Percentiles rank a stretch among this genome's conserved stretches.
phyloP scores from a whole-genome alignment of 768 basidiomycete genomes.

The Suillus occidentalis region DNA sequence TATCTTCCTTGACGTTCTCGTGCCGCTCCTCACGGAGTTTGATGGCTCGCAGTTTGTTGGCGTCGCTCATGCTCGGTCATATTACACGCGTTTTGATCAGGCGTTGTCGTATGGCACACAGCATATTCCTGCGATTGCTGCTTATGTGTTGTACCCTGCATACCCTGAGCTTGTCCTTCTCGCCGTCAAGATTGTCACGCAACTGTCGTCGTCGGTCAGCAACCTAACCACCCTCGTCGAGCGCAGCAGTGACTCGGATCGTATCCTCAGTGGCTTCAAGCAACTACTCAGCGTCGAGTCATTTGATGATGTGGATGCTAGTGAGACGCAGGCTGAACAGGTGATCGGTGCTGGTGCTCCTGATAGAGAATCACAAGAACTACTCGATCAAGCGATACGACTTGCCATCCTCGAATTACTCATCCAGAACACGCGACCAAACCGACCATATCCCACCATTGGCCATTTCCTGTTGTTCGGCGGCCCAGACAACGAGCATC shows the following conservation, averaged over 20 bases:
- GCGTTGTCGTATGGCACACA: constrained; percentile 67
- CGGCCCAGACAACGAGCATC: constrained; percentile 52
- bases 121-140: constrained; percentile 78
- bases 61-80: constrained; percentile 60
- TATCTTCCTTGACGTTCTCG: constrained; percentile 84
- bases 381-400: constrained; percentile 67
- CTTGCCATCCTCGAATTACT: constrained; percentile 80
- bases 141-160: constrained; percentile 68
- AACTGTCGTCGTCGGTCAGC: constrained; percentile 69
- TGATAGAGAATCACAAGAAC: constrained; percentile 43
- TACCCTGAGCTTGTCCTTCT: constrained; percentile 75
- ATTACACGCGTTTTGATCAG: constrained; percentile 74
- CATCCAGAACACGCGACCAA: constrained; percentile 68
- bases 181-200: constrained; percentile 72
- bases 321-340: constrained; percentile 61
- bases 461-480: constrained; percentile 89
- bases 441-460: constrained; percentile 72
- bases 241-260: constrained; percentile 79
- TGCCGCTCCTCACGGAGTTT: constrained; percentile 73
- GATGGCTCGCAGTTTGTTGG: constrained; percentile 56
- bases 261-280: constrained; percentile 80
- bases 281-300: constrained; percentile 63
- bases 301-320: constrained; percentile 55
- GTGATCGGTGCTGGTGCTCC: constrained; percentile 75
- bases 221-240: constrained; percentile 79